Base-by-base conservation (phyloP, 345 rosid species). In the Gossypium rotundifolium region DNA sequence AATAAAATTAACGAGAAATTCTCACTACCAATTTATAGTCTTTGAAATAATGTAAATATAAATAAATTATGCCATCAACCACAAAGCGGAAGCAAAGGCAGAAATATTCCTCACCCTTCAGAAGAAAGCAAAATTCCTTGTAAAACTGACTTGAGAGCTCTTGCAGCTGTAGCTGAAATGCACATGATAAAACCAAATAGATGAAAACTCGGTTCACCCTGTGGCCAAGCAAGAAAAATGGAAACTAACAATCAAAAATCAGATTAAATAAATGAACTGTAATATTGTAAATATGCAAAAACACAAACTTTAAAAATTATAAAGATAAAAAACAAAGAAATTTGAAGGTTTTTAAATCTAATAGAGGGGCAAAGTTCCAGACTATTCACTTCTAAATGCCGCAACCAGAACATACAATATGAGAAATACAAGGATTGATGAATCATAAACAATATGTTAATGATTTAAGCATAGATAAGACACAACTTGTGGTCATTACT, bases 191-290 rank as follows among this genome's bases (percentile, higher is more conserved):
- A 96, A 83, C 99, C 99, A 79, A 96, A 93, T 44, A 96, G 84
- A 81, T 96, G 98, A 84, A 96, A 96, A 84, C 98, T 96, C 11
- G 99, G 99, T 78, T 96, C 98, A 71, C 99, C 87, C 99, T 96
- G 73, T 54, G 20, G 40, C 65, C 78, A 80, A 48, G 48, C 9
- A 61, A 72, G 62, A 74, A 74, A 58, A 25, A 71, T 25, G 4
- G 74, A 7, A 70, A 46, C 13, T n/a, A 29, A 12, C 13, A 58
- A 80, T 57, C 17, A 75, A 20, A 74, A 38, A 72, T 2, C 2
- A 66, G 11, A 73, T 17, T 10, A 61, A 18, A 17, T 17, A 40
- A 53, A 71, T 17, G 20, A 55, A 55, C 45, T 10, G 27, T 54
- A 60, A 71, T 57, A 71, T 18, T 55, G n/a, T 17, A 25, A 70